A percentile compares a stretch with the other conserved stretches of the same genome.
phyloP scores from a whole-genome alignment of 768 basidiomycete species.

The Mycena pura region DNA sequence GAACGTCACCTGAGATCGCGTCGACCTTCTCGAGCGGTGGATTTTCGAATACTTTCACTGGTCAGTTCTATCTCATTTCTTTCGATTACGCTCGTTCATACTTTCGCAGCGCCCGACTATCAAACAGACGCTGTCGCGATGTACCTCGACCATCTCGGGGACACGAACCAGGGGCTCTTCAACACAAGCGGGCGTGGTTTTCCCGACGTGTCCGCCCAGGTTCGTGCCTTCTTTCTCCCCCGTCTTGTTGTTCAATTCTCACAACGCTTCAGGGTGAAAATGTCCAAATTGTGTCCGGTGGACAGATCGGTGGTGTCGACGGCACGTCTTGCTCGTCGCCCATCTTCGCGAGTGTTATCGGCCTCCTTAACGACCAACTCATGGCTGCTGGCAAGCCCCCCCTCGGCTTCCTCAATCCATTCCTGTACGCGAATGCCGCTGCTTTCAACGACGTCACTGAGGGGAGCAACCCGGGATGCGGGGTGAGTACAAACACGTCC shows the following conservation, averaged over 20 bases:
- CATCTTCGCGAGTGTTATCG: conserved; percentile 30
- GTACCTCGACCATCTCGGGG: conserved; percentile 30
- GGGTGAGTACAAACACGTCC: no score
- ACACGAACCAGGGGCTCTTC: conserved; percentile 39
- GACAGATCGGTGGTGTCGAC: not conserved
- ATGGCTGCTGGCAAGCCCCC: conserved; percentile 20
- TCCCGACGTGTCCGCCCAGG: conserved; percentile 32
- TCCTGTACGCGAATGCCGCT: conserved; percentile 21
- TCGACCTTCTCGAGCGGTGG: conserved; percentile 21
- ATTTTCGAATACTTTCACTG: conserved; percentile 8
- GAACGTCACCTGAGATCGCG: conserved; percentile 10
- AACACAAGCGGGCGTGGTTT: conserved; percentile 41
- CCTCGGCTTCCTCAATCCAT: conserved; percentile 25
- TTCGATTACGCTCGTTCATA: conserved; percentile 34
- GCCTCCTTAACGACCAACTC: conserved; percentile 20
- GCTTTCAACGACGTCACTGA: conserved; percentile 34
- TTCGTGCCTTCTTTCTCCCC: not conserved
- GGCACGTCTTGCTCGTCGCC: conserved; percentile 28
- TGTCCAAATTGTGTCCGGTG: conserved; percentile 20
- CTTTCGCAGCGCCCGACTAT: conserved; percentile 32
- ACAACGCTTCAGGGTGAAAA: conserved; percentile 8
- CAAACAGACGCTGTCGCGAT: conserved; percentile 33
- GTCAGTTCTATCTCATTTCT: conserved; percentile 27
- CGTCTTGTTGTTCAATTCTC: not conserved
- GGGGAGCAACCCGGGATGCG: conserved; percentile 28